Evolutionary conservation across 1,139 yeast genomes (phyloP), one percentile per base, ranked within the genome.

Genomic region (Eremothecium sinecaudum): DNA sequence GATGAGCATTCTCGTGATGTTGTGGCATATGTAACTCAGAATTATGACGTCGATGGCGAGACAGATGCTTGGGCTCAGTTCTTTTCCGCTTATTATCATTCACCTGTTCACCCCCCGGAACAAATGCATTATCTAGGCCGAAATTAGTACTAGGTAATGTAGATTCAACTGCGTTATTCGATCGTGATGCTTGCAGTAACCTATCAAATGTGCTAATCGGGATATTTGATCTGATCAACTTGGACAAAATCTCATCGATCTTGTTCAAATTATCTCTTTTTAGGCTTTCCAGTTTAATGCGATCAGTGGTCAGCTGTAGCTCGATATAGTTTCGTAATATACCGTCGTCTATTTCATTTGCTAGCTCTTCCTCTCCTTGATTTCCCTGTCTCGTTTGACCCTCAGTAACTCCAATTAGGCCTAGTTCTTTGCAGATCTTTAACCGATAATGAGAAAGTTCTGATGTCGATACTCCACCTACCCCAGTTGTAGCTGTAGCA

Each of bases 231-330:
- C 28, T 19, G 19, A 15, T 31, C 21, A 35, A 12, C 19, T 31
- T 35, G 16, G 29, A 13, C 9, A 35, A 20, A 7, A 35, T 27
- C 15, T 12, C 19, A 12, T 35, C 35, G 10, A 35, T 10, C 16
- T 32, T 31, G 15, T 27, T 19, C 18, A 35, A 18, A 32, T 35
- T 35, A 5, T 31, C 34, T 12, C 17, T 14, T 32, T 35, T 35
- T 22, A 35, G 24, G n/a, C 12, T 16, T 14, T 27, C 30, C 30
- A 27, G 14, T n/a, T n/a, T 12, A n/a, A 27, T 16, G 4, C 30
- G 30, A n/a, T 27, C 30, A 18, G 14, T 27, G 4, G 30, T 27
- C 11, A 27, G 30, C 15, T 21, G 19, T 17, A 27, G 21, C 30
- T 27, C 21, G 14, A 27, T 27, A 7, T 27, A 27, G n/a, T 27